Evolutionary conservation across 2,329 filamentous ascomycete genomes (phyloP).

Genomic region (Pseudogymnoascus sp.): DNA sequence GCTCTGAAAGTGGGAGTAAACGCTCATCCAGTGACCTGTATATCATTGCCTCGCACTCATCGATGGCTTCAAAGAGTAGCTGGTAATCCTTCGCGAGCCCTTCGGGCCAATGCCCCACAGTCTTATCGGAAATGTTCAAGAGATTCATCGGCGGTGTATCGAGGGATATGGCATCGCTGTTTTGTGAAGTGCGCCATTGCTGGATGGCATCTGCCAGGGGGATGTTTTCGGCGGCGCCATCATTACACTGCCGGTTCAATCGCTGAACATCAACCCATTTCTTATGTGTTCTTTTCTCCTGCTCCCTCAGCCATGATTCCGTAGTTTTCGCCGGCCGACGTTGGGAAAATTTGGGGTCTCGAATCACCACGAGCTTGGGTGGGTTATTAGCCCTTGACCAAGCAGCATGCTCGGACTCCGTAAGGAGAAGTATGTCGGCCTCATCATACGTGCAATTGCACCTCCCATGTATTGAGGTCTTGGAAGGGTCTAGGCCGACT

Average conservation of each 20-base stretch:
- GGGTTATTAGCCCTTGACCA: constrained; percentile 8
- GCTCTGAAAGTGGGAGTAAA: neutral
- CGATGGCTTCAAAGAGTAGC: constrained; percentile 11
- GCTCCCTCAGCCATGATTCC: constrained; percentile 3
- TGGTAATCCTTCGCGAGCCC: constrained; percentile 11
- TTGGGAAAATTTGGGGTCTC: constrained; percentile 1
- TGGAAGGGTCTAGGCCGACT: neutral
- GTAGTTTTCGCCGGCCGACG: neutral
- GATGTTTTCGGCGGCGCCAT: constrained; percentile 1
- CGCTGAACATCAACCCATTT: constrained; percentile 7
- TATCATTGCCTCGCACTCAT: constrained; percentile 1
- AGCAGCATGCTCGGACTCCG: constrained; percentile 3
- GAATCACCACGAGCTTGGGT: constrained; percentile 8
- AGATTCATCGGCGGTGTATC: constrained; percentile 5
- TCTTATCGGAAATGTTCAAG: constrained; percentile 7
- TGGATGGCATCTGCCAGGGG: neutral
- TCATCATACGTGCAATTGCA: constrained; percentile 9
- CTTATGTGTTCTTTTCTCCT: neutral
- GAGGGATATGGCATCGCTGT: neutral
- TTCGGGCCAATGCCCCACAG: constrained; percentile 10
- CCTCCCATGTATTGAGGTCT: neutral
- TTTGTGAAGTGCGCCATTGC: neutral
- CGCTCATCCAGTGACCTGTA: constrained; percentile 2
- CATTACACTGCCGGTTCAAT: neutral
- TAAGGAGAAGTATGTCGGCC: constrained; percentile 10